These are phyloP conservation scores for Sergeia podlipaevii DNA, from an alignment of 208 protist genomes.

Conservation along the genomic window DNA sequence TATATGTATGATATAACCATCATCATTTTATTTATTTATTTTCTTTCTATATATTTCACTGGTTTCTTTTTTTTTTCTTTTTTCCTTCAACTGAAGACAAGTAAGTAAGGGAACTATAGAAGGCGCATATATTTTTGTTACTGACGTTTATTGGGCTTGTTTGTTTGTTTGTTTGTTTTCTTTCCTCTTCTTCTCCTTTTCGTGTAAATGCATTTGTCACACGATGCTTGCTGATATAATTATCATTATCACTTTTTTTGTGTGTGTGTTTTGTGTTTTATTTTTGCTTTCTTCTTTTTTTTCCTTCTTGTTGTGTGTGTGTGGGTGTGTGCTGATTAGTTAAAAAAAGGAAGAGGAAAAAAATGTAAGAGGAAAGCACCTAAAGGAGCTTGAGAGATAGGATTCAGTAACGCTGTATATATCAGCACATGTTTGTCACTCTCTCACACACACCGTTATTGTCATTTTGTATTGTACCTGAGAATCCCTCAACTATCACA, in stretches of 20 bases:
- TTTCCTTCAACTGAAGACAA: background rate
- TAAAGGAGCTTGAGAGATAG: too few relatives aligned
- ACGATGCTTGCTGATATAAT: constrained; percentile 1
- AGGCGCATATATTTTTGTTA: too few relatives aligned
- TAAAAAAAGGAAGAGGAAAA: background rate
- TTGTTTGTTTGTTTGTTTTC: too few relatives aligned
- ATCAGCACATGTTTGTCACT: too few relatives aligned
- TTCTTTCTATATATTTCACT: constrained; percentile 7
- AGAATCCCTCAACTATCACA: too few relatives aligned
- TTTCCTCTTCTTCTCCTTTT: constrained; percentile 9
- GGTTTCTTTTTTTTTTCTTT: constrained; percentile 1
- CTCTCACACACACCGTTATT: too few relatives aligned
- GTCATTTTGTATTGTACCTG: too few relatives aligned
- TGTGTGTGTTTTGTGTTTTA: constrained; percentile 10
- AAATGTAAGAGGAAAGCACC: too few relatives aligned
- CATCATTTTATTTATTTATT: constrained; percentile 1
- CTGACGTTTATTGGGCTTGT: background rate
- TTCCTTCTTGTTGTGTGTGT: background rate
- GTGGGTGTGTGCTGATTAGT: background rate
- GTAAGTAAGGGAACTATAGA: too few relatives aligned
- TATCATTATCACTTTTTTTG: background rate
- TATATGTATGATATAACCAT: constrained; percentile 1
- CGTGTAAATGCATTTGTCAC: constrained; percentile 1
- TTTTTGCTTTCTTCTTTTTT: too few relatives aligned
- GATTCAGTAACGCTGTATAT: too few relatives aligned